Conservation (phyloP, 2,329 filamentous ascomycete genomes). For the Diaporthe vexans region DNA sequence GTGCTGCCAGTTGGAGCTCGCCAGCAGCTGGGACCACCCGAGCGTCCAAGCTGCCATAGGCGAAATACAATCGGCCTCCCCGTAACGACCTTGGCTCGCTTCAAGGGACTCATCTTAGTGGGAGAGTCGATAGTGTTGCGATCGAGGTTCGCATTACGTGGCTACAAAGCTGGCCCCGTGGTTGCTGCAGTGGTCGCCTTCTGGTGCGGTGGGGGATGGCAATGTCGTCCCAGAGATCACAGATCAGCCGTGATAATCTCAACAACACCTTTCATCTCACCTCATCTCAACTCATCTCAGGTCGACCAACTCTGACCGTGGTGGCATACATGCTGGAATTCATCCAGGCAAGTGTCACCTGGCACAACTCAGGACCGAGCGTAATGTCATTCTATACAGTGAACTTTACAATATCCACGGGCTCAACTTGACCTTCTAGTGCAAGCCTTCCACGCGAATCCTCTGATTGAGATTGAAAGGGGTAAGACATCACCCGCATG, state of each 20-base stretch:
- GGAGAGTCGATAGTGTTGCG: conserved; percentile 21
- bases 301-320: not conserved
- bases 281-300: conserved; percentile 15
- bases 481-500: not conserved
- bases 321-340: not conserved
- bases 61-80: conserved; percentile 40
- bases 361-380: not conserved
- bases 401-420: not conserved
- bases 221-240: not conserved
- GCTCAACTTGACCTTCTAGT: conserved; percentile 1
- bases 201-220: not conserved
- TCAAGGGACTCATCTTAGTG: conserved; percentile 20
- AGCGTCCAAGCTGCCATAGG: conserved; percentile 26
- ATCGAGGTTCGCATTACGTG: conserved; percentile 28
- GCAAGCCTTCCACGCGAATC: not conserved
- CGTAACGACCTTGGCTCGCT: conserved; percentile 36
- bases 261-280: conserved; percentile 4
- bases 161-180: not conserved
- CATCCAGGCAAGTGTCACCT: not conserved
- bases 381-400: conserved; percentile 18
- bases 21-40: conserved; percentile 20
- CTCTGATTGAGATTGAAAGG: not conserved
- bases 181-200: not conserved
- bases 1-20: conserved; percentile 10
- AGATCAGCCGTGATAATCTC: conserved; percentile 24